A percentile compares a stretch with the other conserved stretches of the same genome.
phyloP scores from a whole-genome alignment of 2,329 filamentous ascomycete species.

The Parasarocladium wereldwijsianum region DNA sequence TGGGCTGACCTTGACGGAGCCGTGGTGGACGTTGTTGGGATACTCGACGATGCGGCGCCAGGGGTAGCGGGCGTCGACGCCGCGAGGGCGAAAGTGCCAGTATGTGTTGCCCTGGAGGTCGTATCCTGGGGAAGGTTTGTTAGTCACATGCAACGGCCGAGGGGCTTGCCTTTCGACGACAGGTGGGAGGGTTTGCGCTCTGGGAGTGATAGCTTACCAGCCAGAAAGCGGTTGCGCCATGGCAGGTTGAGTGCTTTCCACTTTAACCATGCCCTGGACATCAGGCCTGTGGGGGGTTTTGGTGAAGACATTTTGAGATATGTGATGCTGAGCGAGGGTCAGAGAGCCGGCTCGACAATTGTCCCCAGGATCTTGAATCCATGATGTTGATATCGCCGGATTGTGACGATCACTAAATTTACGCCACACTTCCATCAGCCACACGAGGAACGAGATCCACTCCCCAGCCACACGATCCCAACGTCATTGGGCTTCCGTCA shows the following conservation, averaged over 20 bases:
- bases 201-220: constrained; percentile 28
- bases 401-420: constrained; percentile 2
- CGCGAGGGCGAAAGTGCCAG: constrained; percentile 45
- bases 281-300: constrained; percentile 9
- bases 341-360: constrained; percentile 1
- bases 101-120: constrained; percentile 54
- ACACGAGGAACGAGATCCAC: constrained; percentile 3
- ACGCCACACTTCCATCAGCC: constrained; percentile 3
- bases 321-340: neutral
- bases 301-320: neutral
- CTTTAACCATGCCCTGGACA: constrained; percentile 33
- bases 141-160: neutral
- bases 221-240: constrained; percentile 48
- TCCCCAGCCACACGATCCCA: constrained; percentile 13
- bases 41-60: constrained; percentile 50
- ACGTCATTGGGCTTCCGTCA: too few relatives aligned
- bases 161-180: neutral
- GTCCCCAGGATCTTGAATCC: constrained; percentile 1
- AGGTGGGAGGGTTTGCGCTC: constrained; percentile 1
- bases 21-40: constrained; percentile 36
- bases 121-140: constrained; percentile 28
- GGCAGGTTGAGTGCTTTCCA: constrained; percentile 50
- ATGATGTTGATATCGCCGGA: neutral
- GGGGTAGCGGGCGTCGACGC: constrained; percentile 26
- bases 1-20: constrained; percentile 41